phyloP scores from a whole-genome alignment of 2,329 filamentous ascomycete species.

The Claviceps cyperi region DNA sequence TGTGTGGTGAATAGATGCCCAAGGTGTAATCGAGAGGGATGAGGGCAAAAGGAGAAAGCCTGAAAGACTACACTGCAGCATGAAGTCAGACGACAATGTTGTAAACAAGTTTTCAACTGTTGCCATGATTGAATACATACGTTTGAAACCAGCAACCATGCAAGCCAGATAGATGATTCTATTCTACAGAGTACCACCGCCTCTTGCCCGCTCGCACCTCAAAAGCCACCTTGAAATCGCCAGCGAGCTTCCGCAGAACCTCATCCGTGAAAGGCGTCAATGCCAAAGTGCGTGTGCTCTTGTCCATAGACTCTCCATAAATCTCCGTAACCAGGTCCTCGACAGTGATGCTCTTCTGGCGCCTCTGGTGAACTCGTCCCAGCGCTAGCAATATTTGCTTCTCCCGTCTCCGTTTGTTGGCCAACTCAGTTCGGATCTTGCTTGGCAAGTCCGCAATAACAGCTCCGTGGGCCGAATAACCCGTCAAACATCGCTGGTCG shows the following conservation, averaged over 20 bases:
- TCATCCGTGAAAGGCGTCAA: slow-evolving; percentile 30
- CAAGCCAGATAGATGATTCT: background rate
- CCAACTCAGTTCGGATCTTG: slow-evolving; percentile 17
- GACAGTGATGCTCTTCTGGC: slow-evolving; percentile 22
- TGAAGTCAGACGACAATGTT: too few relatives aligned
- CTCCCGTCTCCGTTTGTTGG: slow-evolving; percentile 24
- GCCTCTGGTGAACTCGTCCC: slow-evolving; percentile 6
- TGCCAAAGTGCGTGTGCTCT: slow-evolving; percentile 19
- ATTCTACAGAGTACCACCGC: slow-evolving; percentile 19
- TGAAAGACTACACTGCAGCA: too few relatives aligned
- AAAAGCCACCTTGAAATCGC: slow-evolving; percentile 27
- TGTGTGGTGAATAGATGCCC: background rate
- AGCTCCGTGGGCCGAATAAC: slow-evolving; percentile 50
- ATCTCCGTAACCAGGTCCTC: slow-evolving; percentile 27
- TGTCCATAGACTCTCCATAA: slow-evolving; percentile 24
- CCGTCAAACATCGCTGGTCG: slow-evolving; percentile 26
- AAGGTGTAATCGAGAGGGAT: background rate
- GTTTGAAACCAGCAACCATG: too few relatives aligned
- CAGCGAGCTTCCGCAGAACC: slow-evolving; percentile 27
- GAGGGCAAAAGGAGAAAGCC: background rate
- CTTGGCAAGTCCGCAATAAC: slow-evolving; percentile 34
- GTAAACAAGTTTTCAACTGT: too few relatives aligned
- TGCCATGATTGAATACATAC: too few relatives aligned
- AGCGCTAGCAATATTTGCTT: slow-evolving; percentile 23
- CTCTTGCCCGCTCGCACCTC: slow-evolving; percentile 19